Base-by-base conservation (phyloP, 148 eudicot genomes). In the Persicaria tinctoria region DNA sequence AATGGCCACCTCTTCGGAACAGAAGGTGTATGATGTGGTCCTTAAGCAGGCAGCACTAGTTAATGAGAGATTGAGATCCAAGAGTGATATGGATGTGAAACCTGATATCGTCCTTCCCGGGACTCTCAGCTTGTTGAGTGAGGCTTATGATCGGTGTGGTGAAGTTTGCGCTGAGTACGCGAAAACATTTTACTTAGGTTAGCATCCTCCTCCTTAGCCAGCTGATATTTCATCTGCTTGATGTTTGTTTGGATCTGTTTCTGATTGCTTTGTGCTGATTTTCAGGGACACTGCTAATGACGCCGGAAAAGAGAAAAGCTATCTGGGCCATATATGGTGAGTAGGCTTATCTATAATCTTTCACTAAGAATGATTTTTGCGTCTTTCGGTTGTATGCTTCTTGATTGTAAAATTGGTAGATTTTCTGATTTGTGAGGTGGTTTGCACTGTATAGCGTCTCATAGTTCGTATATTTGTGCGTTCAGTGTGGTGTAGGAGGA, bases 401-500 rank as follows among this genome's bases (percentile, higher is more conserved):
- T 53, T 1, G 16, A 14, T n/a, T 53, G 56, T 17, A 53, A 53
- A 14, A 51, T 14, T 53, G 56, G 17, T 53, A n/a, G 4, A 53
- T 53, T 14, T 53, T 53, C 17, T 53, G 56, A 14, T 7, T 18
- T 57, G 64, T 18, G 4, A 57, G 32, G 20, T 57, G 64, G 32
- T 32, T 11, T 46, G 41, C 12, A 47, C 47, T 64, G 16, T 12
- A 38, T 11, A 11, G 16, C 38, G 32, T 8, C 44, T 10, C 12
- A 38, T 32, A 32, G 38, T 27, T 27, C 46, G 32, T 74, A 74
- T 68, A 23, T 53, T 51, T 78, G 68, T 56, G 73, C 60, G 63
- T 79, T 75, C 84, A 95, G 99, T 95, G 72, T 95, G 99, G 99
- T 95, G 99, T 85, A 92, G 97, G 81, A 89, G 99, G 87, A 95